phyloP scores from a whole-genome alignment of 768 basidiomycete species.

The Auriscalpium vulgare region DNA sequence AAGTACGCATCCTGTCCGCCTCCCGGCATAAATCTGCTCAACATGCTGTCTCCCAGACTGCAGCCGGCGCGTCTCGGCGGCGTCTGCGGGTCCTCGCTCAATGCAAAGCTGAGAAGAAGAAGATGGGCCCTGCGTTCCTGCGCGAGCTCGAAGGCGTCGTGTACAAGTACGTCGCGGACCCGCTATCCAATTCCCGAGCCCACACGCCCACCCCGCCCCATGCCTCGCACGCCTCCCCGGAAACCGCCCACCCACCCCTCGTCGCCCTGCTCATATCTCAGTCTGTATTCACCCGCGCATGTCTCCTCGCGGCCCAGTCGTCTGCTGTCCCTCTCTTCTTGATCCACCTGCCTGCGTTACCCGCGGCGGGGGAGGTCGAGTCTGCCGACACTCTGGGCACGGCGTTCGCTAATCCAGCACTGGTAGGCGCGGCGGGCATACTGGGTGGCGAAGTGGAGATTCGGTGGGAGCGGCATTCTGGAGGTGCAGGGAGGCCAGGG shows the following conservation, averaged over 20 bases:
- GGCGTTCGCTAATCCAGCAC: constrained; percentile 63
- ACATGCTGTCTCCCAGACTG: neutral
- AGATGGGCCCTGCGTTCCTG: constrained; percentile 69
- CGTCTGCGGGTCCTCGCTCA: constrained; percentile 76
- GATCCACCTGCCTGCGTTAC: constrained; percentile 57
- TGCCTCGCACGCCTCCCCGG: constrained; percentile 4
- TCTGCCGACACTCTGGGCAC: constrained; percentile 29
- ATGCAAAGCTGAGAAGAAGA: constrained; percentile 88
- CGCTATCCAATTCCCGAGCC: neutral
- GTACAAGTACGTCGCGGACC: constrained; percentile 31
- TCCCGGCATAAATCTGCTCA: neutral
- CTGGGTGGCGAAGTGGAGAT: constrained; percentile 55
- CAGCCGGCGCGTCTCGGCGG: constrained; percentile 24
- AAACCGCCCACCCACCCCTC: constrained; percentile 23
- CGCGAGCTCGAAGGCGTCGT: constrained; percentile 91
- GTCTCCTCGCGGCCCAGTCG: constrained; percentile 61
- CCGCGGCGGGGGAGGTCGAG: constrained; percentile 5
- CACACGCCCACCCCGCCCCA: neutral
- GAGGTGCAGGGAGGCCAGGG: constrained; percentile 27
- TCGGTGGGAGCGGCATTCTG: constrained; percentile 48
- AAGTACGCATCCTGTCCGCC: neutral
- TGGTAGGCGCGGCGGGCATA: constrained; percentile 45
- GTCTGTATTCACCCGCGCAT: constrained; percentile 67
- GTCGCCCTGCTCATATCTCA: constrained; percentile 79
- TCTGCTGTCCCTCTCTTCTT: constrained; percentile 76